Base-by-base conservation (phyloP, 768 basidiomycete genomes). In the Lepiota brunneoincarnata region DNA sequence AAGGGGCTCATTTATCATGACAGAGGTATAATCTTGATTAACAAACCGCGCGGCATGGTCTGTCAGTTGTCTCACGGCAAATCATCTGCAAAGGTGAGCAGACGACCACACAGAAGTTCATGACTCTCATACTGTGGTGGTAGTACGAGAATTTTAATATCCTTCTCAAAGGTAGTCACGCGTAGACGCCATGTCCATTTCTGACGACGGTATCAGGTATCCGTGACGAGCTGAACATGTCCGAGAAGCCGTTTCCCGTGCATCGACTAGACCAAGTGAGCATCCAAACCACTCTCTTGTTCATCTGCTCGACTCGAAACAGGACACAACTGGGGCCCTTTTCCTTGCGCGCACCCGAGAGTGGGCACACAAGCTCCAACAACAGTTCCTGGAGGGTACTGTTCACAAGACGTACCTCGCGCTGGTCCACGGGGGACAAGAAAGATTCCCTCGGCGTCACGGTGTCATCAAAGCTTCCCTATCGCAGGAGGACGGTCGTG, bases 231-330 rank as follows among this genome's bases (percentile, higher is more conserved):
- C 47, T 69, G 50, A 59, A 47, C n/a, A 58, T 59, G 38, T 55
- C 58, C 3, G 34, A 49, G 24, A 49, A 23, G 14, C 83, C 79
- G 6, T 71, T 71, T 49, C 70, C 79, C 5, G 77, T 87, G 18
- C 87, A 89, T 62, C 78, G 87, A 12, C 74, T 89, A 4, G 86
- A 88, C 70, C 85, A 84, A 72, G 87, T 82, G 21, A 14, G 64
- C 6, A 14, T 38, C 50, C 10, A 21, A 41, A 6, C 20, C 51
- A n/a, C 47, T 31, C 21, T 47, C 12, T 15, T 20, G 23, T 10
- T 24, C 20, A 42, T 24, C 23, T 15, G 11, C 31, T 51, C 28
- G 40, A 21, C 12, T 36, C 36, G 9, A 24, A 6, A 4, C 44
- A 88, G 87, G 66, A 72, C 1, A 87, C 86, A 1, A 88, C 87